Evolutionary conservation across 306 rosid species (phyloP), one percentile per base, ranked within the genome.

Genomic region (Dalbergia oliveri): DNA sequence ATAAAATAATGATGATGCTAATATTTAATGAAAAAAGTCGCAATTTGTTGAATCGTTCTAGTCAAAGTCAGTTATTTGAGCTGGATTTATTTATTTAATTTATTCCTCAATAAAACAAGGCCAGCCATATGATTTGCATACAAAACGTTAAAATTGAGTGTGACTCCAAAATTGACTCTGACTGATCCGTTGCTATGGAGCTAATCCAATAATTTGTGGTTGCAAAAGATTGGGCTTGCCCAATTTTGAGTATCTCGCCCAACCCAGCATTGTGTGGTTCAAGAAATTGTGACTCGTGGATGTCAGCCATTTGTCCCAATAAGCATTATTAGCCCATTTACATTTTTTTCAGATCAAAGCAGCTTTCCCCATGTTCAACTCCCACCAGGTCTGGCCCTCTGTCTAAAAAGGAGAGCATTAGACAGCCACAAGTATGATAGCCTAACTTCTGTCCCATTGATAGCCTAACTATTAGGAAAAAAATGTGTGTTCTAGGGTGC

Each of bases 41-140:
- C n/a, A 15, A 5, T 16, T 34, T 2, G 26, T n/a, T 23, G 31
- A 63, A 33, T 63, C 15, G 37, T 11, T 76, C 51, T 35, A 65
- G 73, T 65, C 71, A 75, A 62, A 26, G 57, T 62, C 72, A 50
- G 15, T 0, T 35, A 10, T 45, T 63, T 51, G 71, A 45, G 35
- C 51, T 43, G 57, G 73, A 21, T 21, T 7, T 69, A 49, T 69
- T 41, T 3, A 49, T 31, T 16, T 65, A n/a, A 26, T 47, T 69
- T 49, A 35, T 11, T 56, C n/a, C 9, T 11, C 53, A 13, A 57
- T 16, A 54, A 54, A n/a, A 13, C 4, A 18, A 13, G n/a, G 49
- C 39, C 45, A 18, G 16, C 7, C 60, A 5, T 43, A 66, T 12
- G 54, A 43, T 43, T 43, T 66, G 56, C 72, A 41, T 19, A 7